phyloP scores from a whole-genome alignment of 768 basidiomycete species.

The Lactarius quietus region DNA sequence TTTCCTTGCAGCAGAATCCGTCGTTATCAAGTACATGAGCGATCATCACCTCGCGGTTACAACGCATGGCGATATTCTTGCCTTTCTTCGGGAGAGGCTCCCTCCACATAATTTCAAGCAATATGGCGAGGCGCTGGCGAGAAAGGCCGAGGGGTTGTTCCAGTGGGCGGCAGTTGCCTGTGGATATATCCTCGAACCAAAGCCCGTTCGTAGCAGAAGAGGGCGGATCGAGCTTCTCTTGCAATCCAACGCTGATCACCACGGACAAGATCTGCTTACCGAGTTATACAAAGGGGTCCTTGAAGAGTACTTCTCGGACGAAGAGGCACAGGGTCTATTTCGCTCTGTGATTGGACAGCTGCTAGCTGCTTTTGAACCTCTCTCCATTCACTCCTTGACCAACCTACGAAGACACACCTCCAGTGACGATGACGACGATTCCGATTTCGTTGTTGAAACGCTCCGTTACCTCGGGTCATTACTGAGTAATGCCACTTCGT shows the following conservation, averaged over 20 bases:
- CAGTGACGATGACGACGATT: not conserved
- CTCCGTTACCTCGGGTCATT: not conserved
- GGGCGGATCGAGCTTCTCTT: not conserved
- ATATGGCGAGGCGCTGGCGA: not conserved
- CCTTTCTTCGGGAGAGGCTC: not conserved
- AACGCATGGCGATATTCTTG: not conserved
- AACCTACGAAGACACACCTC: too few species aligned
- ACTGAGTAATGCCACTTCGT: constrained; percentile 1
- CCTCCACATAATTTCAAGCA: not conserved
- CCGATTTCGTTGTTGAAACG: not conserved
- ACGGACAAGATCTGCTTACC: too few species aligned
- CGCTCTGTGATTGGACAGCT: too few species aligned
- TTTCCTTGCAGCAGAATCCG: not conserved
- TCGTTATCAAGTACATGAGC: not conserved
- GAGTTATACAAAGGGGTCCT: too few species aligned
- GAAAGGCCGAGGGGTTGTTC: not conserved
- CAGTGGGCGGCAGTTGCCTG: not conserved
- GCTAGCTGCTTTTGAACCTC: too few species aligned
- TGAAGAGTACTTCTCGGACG: too few species aligned
- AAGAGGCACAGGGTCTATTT: too few species aligned
- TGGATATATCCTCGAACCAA: not conserved
- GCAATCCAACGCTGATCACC: too few species aligned
- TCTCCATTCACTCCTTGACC: too few species aligned
- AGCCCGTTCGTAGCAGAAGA: not conserved
- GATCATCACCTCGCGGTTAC: not conserved